These are phyloP conservation scores for Colletotrichum sp. DNA, from an alignment of 2,329 filamentous ascomycete species.

Conservation along the genomic window DNA sequence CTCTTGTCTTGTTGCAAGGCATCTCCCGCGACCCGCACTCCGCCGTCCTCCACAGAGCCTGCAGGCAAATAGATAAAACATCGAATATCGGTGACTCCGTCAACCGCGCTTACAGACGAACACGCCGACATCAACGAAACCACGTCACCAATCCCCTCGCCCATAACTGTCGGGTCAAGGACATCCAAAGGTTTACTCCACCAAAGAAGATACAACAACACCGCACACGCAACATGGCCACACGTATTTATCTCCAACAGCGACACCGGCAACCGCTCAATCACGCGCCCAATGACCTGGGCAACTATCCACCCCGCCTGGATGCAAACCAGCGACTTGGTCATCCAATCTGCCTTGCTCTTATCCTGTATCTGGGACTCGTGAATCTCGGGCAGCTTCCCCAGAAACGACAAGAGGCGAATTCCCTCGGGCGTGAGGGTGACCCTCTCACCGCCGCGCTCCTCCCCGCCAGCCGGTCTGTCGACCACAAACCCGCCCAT, in stretches of 20 bases:
- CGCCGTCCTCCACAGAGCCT: background rate
- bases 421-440: conserved; percentile 14
- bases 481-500: conserved; percentile 33
- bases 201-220: conserved; percentile 36
- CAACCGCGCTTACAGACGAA: conserved; percentile 1
- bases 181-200: conserved; percentile 31
- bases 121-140: background rate
- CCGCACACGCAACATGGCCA: conserved; percentile 35
- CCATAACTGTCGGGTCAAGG: conserved; percentile 3
- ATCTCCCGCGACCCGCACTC: background rate
- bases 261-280: conserved; percentile 33
- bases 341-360: conserved; percentile 36
- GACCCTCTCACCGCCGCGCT: background rate
- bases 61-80: conserved; percentile 10
- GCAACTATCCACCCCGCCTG: conserved; percentile 42
- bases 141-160: background rate
- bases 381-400: conserved; percentile 3
- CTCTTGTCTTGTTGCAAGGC: background rate
- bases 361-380: conserved; percentile 33
- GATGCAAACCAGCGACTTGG: conserved; percentile 35
- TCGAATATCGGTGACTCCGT: conserved; percentile 11
- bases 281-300: conserved; percentile 33
- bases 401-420: conserved; percentile 1
- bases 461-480: background rate
- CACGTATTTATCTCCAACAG: conserved; percentile 38